A percentile compares a stretch with the other conserved stretches of the same genome.
Evolutionary conservation across 805 yeast species (phyloP).

Genomic region (Ogataea degrootiae): DNA sequence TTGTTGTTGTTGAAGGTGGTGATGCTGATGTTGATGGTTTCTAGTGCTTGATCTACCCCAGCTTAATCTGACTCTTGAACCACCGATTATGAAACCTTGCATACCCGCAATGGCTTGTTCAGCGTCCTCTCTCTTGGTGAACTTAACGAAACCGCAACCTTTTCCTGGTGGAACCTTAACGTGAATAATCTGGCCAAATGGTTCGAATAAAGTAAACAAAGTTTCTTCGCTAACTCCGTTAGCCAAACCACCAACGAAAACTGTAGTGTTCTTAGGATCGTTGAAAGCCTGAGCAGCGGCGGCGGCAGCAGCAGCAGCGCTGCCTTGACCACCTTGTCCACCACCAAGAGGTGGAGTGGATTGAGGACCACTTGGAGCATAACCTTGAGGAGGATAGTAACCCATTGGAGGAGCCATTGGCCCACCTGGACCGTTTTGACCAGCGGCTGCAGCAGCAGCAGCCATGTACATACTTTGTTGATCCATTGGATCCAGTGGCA

Average conservation of each 20-base stretch:
- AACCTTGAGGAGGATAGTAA: slow-evolving; percentile 18
- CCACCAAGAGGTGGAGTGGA: slow-evolving; percentile 6
- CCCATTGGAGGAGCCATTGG: slow-evolving; percentile 22
- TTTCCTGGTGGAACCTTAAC: slow-evolving; percentile 76
- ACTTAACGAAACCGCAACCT: slow-evolving; percentile 76
- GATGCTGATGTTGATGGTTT: slow-evolving; percentile 11
- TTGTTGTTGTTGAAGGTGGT: slow-evolving; percentile 12
- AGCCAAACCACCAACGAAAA: slow-evolving; percentile 66
- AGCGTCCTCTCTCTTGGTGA: slow-evolving; percentile 63
- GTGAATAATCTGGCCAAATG: slow-evolving; percentile 66
- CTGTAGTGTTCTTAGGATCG: slow-evolving; percentile 74
- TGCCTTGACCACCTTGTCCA: not conserved
- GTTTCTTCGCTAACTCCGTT: slow-evolving; percentile 59
- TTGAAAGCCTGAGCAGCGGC: slow-evolving; percentile 23
- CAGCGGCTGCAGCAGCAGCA: slow-evolving; percentile 9
- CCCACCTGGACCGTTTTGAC: slow-evolving; percentile 11
- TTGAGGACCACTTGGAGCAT: slow-evolving; percentile 11
- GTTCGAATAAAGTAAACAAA: slow-evolving; percentile 56
- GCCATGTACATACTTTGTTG: slow-evolving; percentile 21
- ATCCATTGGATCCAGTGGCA: slow-evolving; percentile 19
- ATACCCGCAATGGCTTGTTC: slow-evolving; percentile 71
- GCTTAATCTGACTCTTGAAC: slow-evolving; percentile 63
- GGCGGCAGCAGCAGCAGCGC: slow-evolving; percentile 3
- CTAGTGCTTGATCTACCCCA: slow-evolving; percentile 59
- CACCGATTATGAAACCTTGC: slow-evolving; percentile 78